Evolutionary conservation across 2,329 filamentous ascomycete species (phyloP), one percentile per base, ranked within the genome.

Genomic region (Fusarium torreyae): DNA sequence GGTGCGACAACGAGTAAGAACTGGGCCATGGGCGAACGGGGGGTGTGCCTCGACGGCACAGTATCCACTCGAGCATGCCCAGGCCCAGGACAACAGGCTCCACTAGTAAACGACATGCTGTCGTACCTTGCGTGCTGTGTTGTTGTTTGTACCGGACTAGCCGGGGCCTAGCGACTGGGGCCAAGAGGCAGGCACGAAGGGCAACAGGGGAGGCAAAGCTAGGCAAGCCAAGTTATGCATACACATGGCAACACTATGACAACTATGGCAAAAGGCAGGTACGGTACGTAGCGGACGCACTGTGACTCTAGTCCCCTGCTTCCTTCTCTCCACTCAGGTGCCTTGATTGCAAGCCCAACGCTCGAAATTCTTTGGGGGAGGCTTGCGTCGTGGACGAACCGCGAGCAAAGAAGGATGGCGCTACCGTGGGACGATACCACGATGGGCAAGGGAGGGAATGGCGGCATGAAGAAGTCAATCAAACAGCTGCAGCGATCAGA

Each of bases 391-490:
- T 58, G 53, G 57, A 52, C 42, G 62, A 65, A 65, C 62, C 63
- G 67, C 63, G 49, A 46, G 53, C 50, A 45, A 57, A 50, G 67
- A 51, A 43, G 63, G 66, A 69, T 74, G 72, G 70, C 72, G 72
- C 68, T 74, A 73, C 66, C 26, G 60, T 74, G 72, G 69, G 58
- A 61, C 70, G 72, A 74, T 74, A 57, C 68, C 63, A 64, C 57
- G 65, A 68, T 56, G 48, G 60, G 53, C 56, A 66, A 70, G 59
- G 59, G 61, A 63, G 61, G 31, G 34, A 56, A 57, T 58, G 66
- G 45, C 39, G 51, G 68, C 65, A 74, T 74, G 54, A 72, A 62
- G 51, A 67, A 60, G 46, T 68, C 53, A 61, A 64, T 67, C 57
- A 67, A 67, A 63, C 57, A 67, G 63, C 59, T 44, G 65, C 63